These are phyloP conservation scores for Cruciata laevipes DNA, from an alignment of 257 asterid species.

Conservation along the genomic window DNA sequence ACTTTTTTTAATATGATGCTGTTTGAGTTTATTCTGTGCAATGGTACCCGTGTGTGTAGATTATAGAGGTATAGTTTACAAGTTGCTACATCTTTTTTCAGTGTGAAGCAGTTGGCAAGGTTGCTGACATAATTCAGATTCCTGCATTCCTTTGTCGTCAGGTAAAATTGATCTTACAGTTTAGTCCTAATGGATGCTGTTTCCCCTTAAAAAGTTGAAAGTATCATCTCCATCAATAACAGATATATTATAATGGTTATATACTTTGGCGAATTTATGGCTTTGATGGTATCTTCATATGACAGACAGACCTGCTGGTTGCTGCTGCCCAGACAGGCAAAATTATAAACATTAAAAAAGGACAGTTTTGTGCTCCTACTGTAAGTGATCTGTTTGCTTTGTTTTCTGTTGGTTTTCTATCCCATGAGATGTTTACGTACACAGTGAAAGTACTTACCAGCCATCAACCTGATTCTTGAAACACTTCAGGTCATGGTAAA, in stretches of 20 bases:
- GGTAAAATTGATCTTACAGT: constrained; percentile 29
- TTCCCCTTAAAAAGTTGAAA: not conserved
- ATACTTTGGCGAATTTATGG: not conserved
- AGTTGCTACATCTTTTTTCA: constrained; percentile 14
- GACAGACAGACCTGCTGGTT: constrained; percentile 81
- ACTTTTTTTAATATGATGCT: too few species aligned
- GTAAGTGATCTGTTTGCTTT: constrained; percentile 24
- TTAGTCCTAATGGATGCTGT: constrained; percentile 2
- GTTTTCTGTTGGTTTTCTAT: not conserved
- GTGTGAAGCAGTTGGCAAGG: constrained; percentile 98
- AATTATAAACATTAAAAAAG: constrained; percentile 85
- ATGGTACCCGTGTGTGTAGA: not conserved
- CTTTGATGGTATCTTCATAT: constrained; percentile 19
- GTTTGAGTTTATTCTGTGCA: not conserved
- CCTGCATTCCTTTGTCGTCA: constrained; percentile 98
- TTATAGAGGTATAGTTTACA: not conserved
- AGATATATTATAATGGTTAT: not conserved
- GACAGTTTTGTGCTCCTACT: constrained; percentile 92
- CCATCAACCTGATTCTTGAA: constrained; percentile 9
- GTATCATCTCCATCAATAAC: not conserved
- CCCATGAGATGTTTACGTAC: not conserved
- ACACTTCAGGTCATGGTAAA: constrained; percentile 71
- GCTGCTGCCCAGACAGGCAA: constrained; percentile 91
- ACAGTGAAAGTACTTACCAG: not conserved
- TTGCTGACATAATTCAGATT: constrained; percentile 94